Percentiles rank a stretch among this genome's conserved stretches.
Conservation (phyloP, 805 yeast genomes). For the Zygoascus biomembranicola region DNA sequence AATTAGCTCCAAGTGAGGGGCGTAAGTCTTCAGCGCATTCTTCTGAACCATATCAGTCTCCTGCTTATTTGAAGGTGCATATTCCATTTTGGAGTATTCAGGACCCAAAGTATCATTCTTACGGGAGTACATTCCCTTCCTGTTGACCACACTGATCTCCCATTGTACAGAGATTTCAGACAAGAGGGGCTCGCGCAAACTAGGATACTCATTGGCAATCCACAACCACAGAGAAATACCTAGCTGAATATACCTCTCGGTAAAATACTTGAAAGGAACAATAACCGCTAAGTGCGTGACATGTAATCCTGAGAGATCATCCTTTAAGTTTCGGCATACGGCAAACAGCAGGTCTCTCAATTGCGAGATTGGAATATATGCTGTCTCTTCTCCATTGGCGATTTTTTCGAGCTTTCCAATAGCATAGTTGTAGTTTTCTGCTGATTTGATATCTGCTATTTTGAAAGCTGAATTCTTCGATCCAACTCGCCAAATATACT, state of each 20-base stretch:
- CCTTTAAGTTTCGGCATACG: conserved; percentile 32
- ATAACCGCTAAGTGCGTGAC: conserved; percentile 23
- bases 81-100: conserved; percentile 72
- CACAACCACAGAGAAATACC: conserved; percentile 78
- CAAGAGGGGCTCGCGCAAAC: conserved; percentile 49
- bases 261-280: conserved; percentile 65
- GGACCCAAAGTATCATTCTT: conserved; percentile 48
- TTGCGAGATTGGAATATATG: conserved; percentile 20
- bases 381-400: neutral
- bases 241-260: conserved; percentile 47
- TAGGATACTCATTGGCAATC: conserved; percentile 58
- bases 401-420: neutral
- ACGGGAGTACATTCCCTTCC: conserved; percentile 57
- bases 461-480: conserved; percentile 11
- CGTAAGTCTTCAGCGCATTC: conserved; percentile 40
- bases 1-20: conserved; percentile 65
- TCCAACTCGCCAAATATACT: conserved; percentile 61
- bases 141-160: conserved; percentile 53
- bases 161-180: conserved; percentile 63
- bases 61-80: conserved; percentile 70
- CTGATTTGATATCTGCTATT: neutral
- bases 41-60: conserved; percentile 46
- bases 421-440: neutral
- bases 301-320: conserved; percentile 7
- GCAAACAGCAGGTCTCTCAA: conserved; percentile 28